Base-by-base conservation (phyloP, 495 filamentous ascomycete genomes). In the Durotheca rogersii region DNA sequence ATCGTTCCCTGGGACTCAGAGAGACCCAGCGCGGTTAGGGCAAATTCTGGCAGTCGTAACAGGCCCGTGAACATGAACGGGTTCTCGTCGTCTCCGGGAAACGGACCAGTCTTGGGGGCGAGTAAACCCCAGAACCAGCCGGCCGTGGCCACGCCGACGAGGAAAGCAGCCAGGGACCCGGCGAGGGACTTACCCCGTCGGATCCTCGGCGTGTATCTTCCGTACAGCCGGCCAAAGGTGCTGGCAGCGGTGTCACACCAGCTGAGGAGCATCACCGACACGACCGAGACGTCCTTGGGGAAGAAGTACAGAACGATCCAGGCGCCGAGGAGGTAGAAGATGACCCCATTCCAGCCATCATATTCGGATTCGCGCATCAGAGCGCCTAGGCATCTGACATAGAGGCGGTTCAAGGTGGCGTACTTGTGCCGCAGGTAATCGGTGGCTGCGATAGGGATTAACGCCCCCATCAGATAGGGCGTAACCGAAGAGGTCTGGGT, bases 211-310 rank as follows among this genome's bases (percentile, higher is more conserved):
- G 93, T 99, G 59, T 95, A 88, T 40, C 87, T 82, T 27, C 93
- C 89, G 65, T 86, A 97, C 3, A 90, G 69, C 33, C 93, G 79
- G 30, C 93, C 93, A 46, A 97, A 86, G 0, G 93, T 99, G 58
- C 85, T 90, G 2, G 93, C 93, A 30, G 93, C 94, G 4, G 94
- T 96, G 62, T 99, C 93, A 66, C 93, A 99, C 93, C 93, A 99
- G 58, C 86, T 91, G 6, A 99, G 79, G 39, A 99, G 77, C 48
- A 97, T 73, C 10, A 96, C 84, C 16, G 85, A 81, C 75, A 99
- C 85, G 6, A 95, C 83, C 2, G 85, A 89, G n/a, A 97, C 80
- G 56, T 99, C 93, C 67, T 96, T 97, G 18, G 90, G 90, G 66
- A 90, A 91, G 68, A 89, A 90, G 47, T 81, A 77, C 32, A 99